Evolutionary conservation across 2,329 filamentous ascomycete species (phyloP).

Genomic region (Aspergillus terreus): DNA sequence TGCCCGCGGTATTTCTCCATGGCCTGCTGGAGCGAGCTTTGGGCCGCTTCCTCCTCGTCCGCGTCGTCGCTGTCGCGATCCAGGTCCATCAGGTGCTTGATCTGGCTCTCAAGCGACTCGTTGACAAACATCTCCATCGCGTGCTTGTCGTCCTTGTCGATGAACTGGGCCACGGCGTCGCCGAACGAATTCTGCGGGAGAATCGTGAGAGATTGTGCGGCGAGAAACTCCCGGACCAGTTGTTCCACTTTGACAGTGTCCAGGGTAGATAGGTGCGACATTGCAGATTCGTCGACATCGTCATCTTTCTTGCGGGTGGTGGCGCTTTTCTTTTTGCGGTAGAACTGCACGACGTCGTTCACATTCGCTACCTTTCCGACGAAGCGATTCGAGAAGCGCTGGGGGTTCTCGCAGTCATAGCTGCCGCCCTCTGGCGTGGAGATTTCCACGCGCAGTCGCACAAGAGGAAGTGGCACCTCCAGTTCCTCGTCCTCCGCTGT

Average conservation of each 20-base stretch:
- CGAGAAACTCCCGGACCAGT: constrained; percentile 82
- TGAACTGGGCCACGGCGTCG: constrained; percentile 87
- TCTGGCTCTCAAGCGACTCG: constrained; percentile 66
- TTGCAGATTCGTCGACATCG: constrained; percentile 61
- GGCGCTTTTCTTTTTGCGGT: constrained; percentile 73
- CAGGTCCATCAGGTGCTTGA: constrained; percentile 65
- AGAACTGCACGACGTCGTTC: constrained; percentile 89
- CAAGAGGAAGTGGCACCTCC: constrained; percentile 72
- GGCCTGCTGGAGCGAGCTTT: constrained; percentile 66
- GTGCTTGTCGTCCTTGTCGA: constrained; percentile 92
- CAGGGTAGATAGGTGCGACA: constrained; percentile 57
- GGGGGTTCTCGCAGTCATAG: constrained; percentile 91
- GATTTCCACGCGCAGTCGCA: constrained; percentile 88
- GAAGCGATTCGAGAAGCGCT: constrained; percentile 92
- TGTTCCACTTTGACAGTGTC: constrained; percentile 84
- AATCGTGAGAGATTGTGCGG: constrained; percentile 84
- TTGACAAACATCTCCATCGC: constrained; percentile 80
- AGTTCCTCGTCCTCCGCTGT: constrained; percentile 53
- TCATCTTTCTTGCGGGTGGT: constrained; percentile 48
- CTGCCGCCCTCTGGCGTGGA: constrained; percentile 77
- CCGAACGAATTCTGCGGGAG: constrained; percentile 89
- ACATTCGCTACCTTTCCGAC: constrained; percentile 86
- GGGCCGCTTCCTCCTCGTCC: constrained; percentile 63
- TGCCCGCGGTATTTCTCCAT: constrained; percentile 70
- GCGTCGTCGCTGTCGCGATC: constrained; percentile 67